phyloP scores from a whole-genome alignment of 2,329 filamentous ascomycete species.

The Beauveria bassiana region DNA sequence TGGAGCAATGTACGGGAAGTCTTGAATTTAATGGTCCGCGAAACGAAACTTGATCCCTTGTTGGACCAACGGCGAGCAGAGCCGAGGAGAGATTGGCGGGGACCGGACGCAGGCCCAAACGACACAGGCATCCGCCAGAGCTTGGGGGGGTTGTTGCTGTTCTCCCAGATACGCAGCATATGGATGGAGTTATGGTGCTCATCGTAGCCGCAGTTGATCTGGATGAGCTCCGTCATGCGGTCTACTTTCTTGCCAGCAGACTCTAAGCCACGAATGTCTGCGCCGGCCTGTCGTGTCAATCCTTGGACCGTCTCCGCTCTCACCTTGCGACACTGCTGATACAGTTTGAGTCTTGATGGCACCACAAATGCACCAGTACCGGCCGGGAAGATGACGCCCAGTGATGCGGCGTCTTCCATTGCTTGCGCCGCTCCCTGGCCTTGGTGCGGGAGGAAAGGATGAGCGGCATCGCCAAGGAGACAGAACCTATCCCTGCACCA shows the following conservation, averaged over 20 bases:
- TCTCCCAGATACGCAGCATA: slow-evolving; percentile 13
- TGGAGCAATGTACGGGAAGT: slow-evolving; percentile 41
- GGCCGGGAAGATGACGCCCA: slow-evolving; percentile 46
- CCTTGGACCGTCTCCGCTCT: slow-evolving; percentile 31
- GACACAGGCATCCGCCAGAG: slow-evolving; percentile 16
- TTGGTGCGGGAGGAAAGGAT: slow-evolving; percentile 52
- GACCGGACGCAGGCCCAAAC: slow-evolving; percentile 18
- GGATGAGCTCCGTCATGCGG: not conserved
- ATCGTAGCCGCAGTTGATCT: slow-evolving; percentile 9
- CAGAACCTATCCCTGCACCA: slow-evolving; percentile 49
- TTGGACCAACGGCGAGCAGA: not conserved
- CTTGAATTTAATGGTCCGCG: slow-evolving; percentile 41
- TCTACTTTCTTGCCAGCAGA: not conserved
- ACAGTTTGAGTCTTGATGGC: slow-evolving; percentile 48
- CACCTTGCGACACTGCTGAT: slow-evolving; percentile 49
- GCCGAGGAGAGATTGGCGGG: slow-evolving; percentile 14
- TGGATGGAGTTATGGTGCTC: slow-evolving; percentile 17
- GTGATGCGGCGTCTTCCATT: slow-evolving; percentile 57
- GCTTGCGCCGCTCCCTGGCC: slow-evolving; percentile 47
- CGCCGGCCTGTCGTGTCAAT: not conserved
- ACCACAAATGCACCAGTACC: slow-evolving; percentile 39
- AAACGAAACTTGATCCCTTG: slow-evolving; percentile 29
- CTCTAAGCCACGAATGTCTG: slow-evolving; percentile 14
- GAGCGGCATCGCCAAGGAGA: slow-evolving; percentile 59
- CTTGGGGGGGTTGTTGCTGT: not conserved